A percentile compares a stretch with the other conserved stretches of the same genome.
These are phyloP conservation scores for Globisporangium lucens DNA, from an alignment of 352 stramenopile species.

Conservation along the genomic window DNA sequence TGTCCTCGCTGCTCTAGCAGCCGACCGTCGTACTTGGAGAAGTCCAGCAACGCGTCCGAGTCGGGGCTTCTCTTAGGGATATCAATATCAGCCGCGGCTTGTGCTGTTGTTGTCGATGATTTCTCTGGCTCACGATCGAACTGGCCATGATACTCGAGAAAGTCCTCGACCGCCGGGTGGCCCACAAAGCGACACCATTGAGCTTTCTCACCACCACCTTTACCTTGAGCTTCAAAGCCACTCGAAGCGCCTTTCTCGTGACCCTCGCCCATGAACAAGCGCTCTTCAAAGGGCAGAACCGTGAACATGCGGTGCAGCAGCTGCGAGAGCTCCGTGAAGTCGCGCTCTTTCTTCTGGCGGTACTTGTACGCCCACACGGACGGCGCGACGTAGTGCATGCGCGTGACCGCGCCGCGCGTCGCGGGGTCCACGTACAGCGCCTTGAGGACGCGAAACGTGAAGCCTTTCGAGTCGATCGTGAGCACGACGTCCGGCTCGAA, in stretches of 20 bases:
- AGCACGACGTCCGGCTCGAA: conserved; percentile 61
- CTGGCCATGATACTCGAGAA: conserved; percentile 41
- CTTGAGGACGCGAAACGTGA: conserved; percentile 60
- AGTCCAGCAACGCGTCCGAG: conserved; percentile 29
- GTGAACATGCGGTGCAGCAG: conserved; percentile 68
- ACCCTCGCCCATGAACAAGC: conserved; percentile 31
- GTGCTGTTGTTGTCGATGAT: not conserved
- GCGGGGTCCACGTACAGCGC: conserved; percentile 28
- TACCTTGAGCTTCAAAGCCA: not conserved
- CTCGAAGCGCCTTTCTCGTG: not conserved
- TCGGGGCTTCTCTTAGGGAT: not conserved
- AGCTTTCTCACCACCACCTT: not conserved
- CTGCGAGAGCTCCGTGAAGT: conserved; percentile 31
- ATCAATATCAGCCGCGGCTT: too few species aligned
- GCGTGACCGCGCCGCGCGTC: conserved; percentile 24
- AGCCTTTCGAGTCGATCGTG: conserved; percentile 80
- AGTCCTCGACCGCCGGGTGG: conserved; percentile 67
- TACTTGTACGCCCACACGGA: conserved; percentile 77
- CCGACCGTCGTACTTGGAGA: conserved; percentile 17
- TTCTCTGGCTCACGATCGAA: conserved; percentile 23
- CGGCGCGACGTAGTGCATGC: conserved; percentile 76
- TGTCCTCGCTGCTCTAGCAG: conserved; percentile 15
- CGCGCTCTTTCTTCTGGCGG: conserved; percentile 28
- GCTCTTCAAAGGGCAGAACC: conserved; percentile 66
- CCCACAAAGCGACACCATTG: conserved; percentile 63